phyloP scores from a whole-genome alignment of 2,329 filamentous ascomycete species.

The Aureobasidium sp. region DNA sequence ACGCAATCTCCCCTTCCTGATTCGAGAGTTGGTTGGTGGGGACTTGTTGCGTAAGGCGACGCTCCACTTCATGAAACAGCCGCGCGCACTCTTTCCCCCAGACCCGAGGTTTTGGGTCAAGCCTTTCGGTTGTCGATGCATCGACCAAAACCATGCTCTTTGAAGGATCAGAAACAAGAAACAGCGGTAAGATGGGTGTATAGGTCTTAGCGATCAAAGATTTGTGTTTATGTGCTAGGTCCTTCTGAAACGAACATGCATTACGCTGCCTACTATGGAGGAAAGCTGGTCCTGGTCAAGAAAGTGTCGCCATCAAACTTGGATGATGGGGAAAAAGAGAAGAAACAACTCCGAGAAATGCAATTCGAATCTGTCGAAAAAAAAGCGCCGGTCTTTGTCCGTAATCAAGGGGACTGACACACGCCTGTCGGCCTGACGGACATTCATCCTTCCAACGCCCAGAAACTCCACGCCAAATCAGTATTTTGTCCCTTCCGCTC shows the following conservation, averaged over 20 bases:
- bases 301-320: background rate
- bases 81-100: background rate
- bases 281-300: background rate
- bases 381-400: background rate
- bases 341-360: background rate
- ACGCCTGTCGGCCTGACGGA: background rate
- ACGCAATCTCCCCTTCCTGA: background rate
- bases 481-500: background rate
- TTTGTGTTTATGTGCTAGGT: background rate
- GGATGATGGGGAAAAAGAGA: background rate
- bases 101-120: background rate
- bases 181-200: background rate
- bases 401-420: background rate
- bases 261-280: background rate
- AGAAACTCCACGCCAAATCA: constrained; percentile 11
- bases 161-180: background rate
- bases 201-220: background rate
- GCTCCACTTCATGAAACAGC: background rate
- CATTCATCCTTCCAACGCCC: background rate
- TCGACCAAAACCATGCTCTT: background rate
- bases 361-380: background rate
- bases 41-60: background rate
- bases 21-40: background rate
- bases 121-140: background rate
- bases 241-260: background rate